phyloP scores from a whole-genome alignment of 2,329 filamentous ascomycete genomes.

The Pseudogymnoascus sp. region DNA sequence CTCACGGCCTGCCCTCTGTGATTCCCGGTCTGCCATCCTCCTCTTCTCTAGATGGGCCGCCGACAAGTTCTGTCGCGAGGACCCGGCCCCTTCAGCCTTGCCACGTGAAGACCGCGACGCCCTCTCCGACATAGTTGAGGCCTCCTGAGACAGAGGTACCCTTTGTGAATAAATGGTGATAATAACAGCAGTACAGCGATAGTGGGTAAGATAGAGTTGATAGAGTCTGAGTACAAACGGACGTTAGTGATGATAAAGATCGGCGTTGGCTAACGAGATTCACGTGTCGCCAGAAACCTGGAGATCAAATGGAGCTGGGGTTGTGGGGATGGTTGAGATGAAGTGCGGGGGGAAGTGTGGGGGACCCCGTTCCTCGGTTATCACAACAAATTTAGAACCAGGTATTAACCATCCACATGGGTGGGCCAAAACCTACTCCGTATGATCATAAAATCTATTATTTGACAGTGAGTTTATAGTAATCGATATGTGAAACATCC shows the following conservation, averaged over 20 bases:
- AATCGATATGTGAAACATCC: background rate
- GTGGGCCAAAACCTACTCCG: background rate
- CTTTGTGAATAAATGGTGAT: background rate
- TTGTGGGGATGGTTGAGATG: background rate
- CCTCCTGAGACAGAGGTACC: background rate
- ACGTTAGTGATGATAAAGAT: background rate
- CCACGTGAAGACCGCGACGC: background rate
- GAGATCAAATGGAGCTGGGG: background rate
- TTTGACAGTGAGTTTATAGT: background rate
- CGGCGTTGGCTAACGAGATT: background rate
- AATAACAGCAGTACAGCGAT: background rate
- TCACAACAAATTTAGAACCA: background rate
- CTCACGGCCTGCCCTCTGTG: background rate
- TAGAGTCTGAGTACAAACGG: background rate
- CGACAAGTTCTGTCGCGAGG: background rate
- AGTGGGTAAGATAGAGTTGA: background rate
- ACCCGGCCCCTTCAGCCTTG: background rate
- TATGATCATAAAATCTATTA: background rate
- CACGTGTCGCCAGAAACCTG: background rate
- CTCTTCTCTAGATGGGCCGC: background rate
- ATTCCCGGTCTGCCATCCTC: background rate
- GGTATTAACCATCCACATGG: background rate
- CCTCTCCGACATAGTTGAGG: background rate
- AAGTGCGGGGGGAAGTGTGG: background rate
- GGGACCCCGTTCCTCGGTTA: background rate